These are phyloP conservation scores for Penicillium nordicum DNA, from an alignment of 2,329 filamentous ascomycete species.

Conservation along the genomic window DNA sequence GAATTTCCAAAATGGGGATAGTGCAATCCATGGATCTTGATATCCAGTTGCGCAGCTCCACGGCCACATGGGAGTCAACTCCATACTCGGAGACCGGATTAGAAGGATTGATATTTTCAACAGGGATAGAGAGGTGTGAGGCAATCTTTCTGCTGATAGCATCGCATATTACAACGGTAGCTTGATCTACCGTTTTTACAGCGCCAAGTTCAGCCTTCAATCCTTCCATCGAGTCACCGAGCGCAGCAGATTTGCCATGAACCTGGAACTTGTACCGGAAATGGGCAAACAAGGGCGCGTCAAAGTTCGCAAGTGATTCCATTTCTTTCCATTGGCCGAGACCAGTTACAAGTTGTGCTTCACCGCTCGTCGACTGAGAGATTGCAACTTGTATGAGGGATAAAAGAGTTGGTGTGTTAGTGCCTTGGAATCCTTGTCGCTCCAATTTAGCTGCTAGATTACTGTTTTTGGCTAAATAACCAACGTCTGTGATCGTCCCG, in stretches of 20 bases:
- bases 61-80: conserved; percentile 45
- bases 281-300: conserved; percentile 24
- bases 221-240: not conserved
- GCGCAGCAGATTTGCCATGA: not conserved
- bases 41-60: conserved; percentile 47
- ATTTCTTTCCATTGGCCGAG: conserved; percentile 22
- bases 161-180: conserved; percentile 12
- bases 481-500: conserved; percentile 28
- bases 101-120: conserved; percentile 20
- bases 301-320: conserved; percentile 23
- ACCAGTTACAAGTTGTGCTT: conserved; percentile 23
- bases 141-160: conserved; percentile 20
- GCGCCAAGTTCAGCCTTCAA: conserved; percentile 13
- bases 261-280: conserved; percentile 15
- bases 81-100: conserved; percentile 37
- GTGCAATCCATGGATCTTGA: conserved; percentile 32
- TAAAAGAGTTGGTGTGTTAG: conserved; percentile 17
- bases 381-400: conserved; percentile 21
- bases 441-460: conserved; percentile 20
- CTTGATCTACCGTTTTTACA: conserved; percentile 17
- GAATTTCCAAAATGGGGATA: conserved; percentile 28
- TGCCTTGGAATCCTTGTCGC: conserved; percentile 25
- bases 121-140: conserved; percentile 16
- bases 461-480: conserved; percentile 23
- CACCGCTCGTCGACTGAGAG: not conserved